Evolutionary conservation across 176 grass and related monocot genomes (phyloP), one percentile per base, ranked within the genome.

Genomic region (Aechmea fasciata): DNA sequence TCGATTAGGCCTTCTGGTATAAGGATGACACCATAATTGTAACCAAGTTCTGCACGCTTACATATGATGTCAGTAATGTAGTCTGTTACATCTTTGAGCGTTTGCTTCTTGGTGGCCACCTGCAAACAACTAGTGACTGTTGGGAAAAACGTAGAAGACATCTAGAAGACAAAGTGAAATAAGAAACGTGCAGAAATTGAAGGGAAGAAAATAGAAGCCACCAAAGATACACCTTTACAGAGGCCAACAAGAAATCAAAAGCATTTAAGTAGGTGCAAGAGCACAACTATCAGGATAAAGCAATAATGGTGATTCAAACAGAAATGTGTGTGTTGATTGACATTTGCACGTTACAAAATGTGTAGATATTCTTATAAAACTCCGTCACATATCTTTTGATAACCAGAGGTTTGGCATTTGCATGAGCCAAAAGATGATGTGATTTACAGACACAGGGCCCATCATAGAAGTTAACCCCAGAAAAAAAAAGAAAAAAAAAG

Each of bases 1-100:
- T 99, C 94, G 73, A 99, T 99, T 17, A 99, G 48, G 57, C 94
- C 94, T 83, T 99, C 94, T 0, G 94, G 94, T 64, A 99, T 87
- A 82, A 99, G 94, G 74, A 99, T 85, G 67, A 99, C 87, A 15
- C 94, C 94, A 78, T 99, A 99, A 72, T 93, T 99, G 84, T 90
- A 99, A 61, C 94, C 87, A 79, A 92, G 86, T 14, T 85, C 90
- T 29, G 94, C 84, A 78, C 94, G 90, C 83, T 99, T 93, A 73
- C 87, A 82, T 49, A 99, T 80, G 29, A 90, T 82, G 63, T 99
- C 80, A 47, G 94, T 99, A 65, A 99, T 93, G 90, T 85, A 83
- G 70, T 99, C 83, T 54, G 94, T 99, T 48, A 99, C 94, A 65
- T 84, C 82, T 74, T 99, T 99, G 2, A 99, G 87, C 18, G 94